Conservation (phyloP, 495 filamentous ascomycete species). For the Penicillium lividum region DNA sequence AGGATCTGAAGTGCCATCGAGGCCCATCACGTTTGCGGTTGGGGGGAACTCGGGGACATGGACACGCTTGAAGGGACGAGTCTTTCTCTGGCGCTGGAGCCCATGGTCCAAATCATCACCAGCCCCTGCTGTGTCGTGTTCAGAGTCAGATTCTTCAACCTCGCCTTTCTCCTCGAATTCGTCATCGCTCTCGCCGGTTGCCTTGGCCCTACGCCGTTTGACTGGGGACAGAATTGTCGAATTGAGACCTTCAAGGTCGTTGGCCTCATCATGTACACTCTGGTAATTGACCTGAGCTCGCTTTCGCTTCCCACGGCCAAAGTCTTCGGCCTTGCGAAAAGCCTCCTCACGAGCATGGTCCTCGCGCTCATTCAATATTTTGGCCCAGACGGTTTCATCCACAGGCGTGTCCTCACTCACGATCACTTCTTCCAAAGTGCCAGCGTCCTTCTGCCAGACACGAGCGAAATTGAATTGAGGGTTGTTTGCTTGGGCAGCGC, state of each 20-base stretch:
- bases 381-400: slow-evolving; percentile 78
- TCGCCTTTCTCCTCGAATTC: slow-evolving; percentile 32
- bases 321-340: slow-evolving; percentile 60
- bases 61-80: slow-evolving; percentile 44
- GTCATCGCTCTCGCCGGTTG: slow-evolving; percentile 32
- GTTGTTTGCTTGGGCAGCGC: slow-evolving; percentile 49
- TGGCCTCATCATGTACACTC: slow-evolving; percentile 17
- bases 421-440: slow-evolving; percentile 58
- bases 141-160: slow-evolving; percentile 30
- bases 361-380: slow-evolving; percentile 80
- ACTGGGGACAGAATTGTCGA: slow-evolving; percentile 22
- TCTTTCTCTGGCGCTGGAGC: slow-evolving; percentile 1
- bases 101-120: neutral
- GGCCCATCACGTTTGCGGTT: slow-evolving; percentile 24
- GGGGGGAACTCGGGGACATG: slow-evolving; percentile 9
- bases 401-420: slow-evolving; percentile 46
- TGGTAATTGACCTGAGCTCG: slow-evolving; percentile 48
- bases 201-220: slow-evolving; percentile 24
- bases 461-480: slow-evolving; percentile 83
- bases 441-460: slow-evolving; percentile 86
- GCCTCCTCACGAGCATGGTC: slow-evolving; percentile 69
- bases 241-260: slow-evolving; percentile 11
- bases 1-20: slow-evolving; percentile 45
- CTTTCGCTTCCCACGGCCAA: slow-evolving; percentile 81
- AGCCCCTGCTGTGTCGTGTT: slow-evolving; percentile 8